These are phyloP conservation scores for Fusarium sp. DNA, from an alignment of 2,329 filamentous ascomycete species.

Conservation along the genomic window DNA sequence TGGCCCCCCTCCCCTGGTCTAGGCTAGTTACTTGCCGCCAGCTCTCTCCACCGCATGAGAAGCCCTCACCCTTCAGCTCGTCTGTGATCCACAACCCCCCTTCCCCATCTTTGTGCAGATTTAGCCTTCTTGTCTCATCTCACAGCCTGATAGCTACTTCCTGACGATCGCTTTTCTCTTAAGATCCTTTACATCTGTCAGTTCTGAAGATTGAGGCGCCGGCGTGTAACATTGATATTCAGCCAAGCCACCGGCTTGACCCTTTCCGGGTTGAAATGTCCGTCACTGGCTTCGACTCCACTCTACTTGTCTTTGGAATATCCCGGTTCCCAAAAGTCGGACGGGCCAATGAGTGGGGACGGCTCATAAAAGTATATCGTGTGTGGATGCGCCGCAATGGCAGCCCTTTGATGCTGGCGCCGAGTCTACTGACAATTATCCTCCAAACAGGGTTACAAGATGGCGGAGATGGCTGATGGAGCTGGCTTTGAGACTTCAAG, in stretches of 20 bases:
- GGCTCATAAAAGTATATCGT: background rate
- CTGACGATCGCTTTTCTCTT: background rate
- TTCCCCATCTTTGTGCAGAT: slow-evolving; percentile 1
- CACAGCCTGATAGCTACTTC: background rate
- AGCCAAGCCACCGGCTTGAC: slow-evolving; percentile 21
- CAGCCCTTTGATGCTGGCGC: slow-evolving; percentile 2
- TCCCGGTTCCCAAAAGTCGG: slow-evolving; percentile 16
- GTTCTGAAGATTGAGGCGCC: slow-evolving; percentile 9
- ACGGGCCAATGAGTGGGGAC: slow-evolving; percentile 16
- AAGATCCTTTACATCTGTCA: background rate
- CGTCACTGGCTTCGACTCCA: slow-evolving; percentile 29
- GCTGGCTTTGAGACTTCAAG: background rate
- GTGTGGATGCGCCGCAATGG: slow-evolving; percentile 1
- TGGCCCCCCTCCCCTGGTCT: background rate
- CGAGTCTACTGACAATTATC: slow-evolving; percentile 16
- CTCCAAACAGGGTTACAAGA: slow-evolving; percentile 1
- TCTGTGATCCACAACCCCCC: slow-evolving; percentile 2
- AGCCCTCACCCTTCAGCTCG: background rate
- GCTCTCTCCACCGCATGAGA: background rate
- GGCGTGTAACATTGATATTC: background rate
- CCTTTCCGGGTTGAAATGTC: slow-evolving; percentile 19
- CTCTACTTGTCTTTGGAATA: slow-evolving; percentile 7
- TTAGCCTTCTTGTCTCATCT: slow-evolving; percentile 31
- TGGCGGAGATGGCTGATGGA: background rate
- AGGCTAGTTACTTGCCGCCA: slow-evolving; percentile 6